These are phyloP conservation scores for Lathyrus sativus DNA, from an alignment of 306 rosid species.

Conservation along the genomic window DNA sequence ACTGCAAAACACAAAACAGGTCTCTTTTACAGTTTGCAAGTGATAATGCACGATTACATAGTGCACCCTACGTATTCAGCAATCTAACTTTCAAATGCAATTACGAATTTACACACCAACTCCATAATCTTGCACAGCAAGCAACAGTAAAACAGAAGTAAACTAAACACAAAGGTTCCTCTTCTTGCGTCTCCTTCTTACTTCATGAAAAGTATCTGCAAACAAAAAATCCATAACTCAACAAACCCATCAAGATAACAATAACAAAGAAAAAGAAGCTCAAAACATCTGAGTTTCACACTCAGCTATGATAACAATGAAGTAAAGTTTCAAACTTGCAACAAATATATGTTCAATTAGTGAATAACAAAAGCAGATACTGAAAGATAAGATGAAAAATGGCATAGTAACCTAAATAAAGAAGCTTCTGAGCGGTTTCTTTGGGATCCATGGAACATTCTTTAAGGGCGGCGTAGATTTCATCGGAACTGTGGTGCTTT, in stretches of 20 bases:
- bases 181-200: constrained; percentile 64
- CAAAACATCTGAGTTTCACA: background rate
- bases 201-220: constrained; percentile 89
- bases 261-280: background rate
- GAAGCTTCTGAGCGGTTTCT: constrained; percentile 78
- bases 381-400: no score
- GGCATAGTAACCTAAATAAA: constrained; percentile 47
- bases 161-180: constrained; percentile 40
- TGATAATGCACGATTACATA: constrained; percentile 16
- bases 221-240: constrained; percentile 34
- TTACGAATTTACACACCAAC: constrained; percentile 8
- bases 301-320: background rate
- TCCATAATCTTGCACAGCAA: background rate
- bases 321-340: constrained; percentile 33
- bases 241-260: constrained; percentile 6
- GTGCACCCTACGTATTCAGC: background rate
- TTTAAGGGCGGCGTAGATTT: constrained; percentile 69
- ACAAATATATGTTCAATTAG: constrained; percentile 1
- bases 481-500: constrained; percentile 82
- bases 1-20: background rate
- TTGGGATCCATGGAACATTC: constrained; percentile 91
- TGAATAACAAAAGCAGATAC: no score
- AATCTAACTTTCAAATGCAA: constrained; percentile 22
- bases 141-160: background rate
- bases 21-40: constrained; percentile 7